A percentile compares a stretch with the other conserved stretches of the same genome.
These are phyloP conservation scores for Leishmania tarentolae DNA, from an alignment of 208 protist genomes.

Conservation along the genomic window DNA sequence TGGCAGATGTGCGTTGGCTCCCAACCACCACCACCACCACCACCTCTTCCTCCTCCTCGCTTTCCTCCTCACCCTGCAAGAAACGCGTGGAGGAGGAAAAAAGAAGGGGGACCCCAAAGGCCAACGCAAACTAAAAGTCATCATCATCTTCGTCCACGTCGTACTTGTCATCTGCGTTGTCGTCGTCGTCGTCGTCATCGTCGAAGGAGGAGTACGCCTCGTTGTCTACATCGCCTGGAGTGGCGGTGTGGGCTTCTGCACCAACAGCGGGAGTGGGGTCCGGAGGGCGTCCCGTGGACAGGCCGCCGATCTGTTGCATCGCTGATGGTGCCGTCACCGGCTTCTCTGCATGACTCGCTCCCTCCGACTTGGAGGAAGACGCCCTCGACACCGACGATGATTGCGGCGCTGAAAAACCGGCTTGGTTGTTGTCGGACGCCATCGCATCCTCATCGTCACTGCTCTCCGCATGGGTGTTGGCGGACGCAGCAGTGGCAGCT, in stretches of 20 bases:
- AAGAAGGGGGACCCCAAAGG: neutral
- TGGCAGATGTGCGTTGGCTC: neutral
- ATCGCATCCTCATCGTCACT: neutral
- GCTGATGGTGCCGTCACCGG: slow-evolving; percentile 9
- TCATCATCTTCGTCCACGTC: slow-evolving; percentile 84
- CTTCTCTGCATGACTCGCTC: neutral
- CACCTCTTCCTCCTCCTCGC: neutral
- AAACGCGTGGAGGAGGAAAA: neutral
- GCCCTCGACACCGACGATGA: neutral
- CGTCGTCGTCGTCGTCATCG: slow-evolving; percentile 45
- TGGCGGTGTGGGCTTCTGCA: slow-evolving; percentile 20
- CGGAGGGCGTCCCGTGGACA: neutral
- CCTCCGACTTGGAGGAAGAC: neutral
- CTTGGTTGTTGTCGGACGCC: neutral
- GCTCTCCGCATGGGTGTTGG: neutral
- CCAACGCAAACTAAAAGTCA: slow-evolving; percentile 62
- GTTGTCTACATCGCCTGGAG: slow-evolving; percentile 40
- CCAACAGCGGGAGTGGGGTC: slow-evolving; percentile 2
- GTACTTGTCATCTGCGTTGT: slow-evolving; percentile 59
- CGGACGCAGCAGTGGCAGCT: neutral
- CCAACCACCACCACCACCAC: no score
- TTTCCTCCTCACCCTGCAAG: neutral
- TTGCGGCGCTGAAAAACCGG: neutral
- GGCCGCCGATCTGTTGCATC: neutral
- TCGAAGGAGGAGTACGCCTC: slow-evolving; percentile 86